Evolutionary conservation across 2,329 filamentous ascomycete species (phyloP).

Genomic region (Trichoderma endophyticum): DNA sequence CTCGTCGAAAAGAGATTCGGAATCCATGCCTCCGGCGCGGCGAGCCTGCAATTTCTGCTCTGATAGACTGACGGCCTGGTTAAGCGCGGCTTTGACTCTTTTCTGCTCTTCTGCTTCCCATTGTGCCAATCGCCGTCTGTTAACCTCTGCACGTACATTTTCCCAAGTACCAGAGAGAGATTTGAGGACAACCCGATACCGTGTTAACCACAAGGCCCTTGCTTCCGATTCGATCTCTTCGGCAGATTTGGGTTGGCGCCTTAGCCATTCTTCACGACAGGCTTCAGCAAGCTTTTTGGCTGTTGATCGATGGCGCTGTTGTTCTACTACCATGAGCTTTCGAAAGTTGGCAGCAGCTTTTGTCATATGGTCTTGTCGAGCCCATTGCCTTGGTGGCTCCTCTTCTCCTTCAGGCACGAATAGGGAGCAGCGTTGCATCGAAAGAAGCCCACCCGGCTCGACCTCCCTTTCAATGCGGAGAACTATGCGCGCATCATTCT

Average conservation of each 20-base stretch:
- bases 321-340: slow-evolving; percentile 75
- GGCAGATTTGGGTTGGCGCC: slow-evolving; percentile 68
- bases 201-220: slow-evolving; percentile 59
- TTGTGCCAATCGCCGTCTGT: slow-evolving; percentile 55
- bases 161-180: slow-evolving; percentile 59
- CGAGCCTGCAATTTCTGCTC: slow-evolving; percentile 65
- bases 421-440: slow-evolving; percentile 64
- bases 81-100: slow-evolving; percentile 65
- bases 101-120: slow-evolving; percentile 65
- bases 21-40: slow-evolving; percentile 49
- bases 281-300: slow-evolving; percentile 80
- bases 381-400: slow-evolving; percentile 75
- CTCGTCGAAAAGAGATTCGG: slow-evolving; percentile 47
- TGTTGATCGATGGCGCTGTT: slow-evolving; percentile 68
- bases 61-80: slow-evolving; percentile 69
- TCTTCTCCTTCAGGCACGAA: slow-evolving; percentile 70
- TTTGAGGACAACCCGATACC: slow-evolving; percentile 69
- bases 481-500: slow-evolving; percentile 67
- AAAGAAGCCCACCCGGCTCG: slow-evolving; percentile 72
- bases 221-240: slow-evolving; percentile 83
- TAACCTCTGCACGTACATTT: slow-evolving; percentile 60
- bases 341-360: slow-evolving; percentile 78
- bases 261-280: slow-evolving; percentile 71
- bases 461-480: slow-evolving; percentile 68
- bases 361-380: slow-evolving; percentile 81